These are phyloP conservation scores for Terfezia boudieri DNA, from an alignment of 495 filamentous ascomycete species.

Conservation along the genomic window DNA sequence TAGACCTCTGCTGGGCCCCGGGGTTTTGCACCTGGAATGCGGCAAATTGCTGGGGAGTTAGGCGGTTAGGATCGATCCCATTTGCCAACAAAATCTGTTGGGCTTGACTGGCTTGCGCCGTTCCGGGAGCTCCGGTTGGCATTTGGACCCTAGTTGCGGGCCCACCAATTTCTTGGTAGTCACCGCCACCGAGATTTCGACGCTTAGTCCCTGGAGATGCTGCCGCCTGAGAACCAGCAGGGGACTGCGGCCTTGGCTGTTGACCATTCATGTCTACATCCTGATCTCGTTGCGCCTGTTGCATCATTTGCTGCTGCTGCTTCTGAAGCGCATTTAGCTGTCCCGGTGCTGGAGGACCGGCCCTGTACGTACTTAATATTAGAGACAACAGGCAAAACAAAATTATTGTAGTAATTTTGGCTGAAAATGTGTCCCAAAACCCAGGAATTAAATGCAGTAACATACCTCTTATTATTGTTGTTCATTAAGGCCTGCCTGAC, in stretches of 20 bases:
- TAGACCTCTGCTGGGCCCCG: slow-evolving; percentile 48
- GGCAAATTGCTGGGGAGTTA: slow-evolving; percentile 58
- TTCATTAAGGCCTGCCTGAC: slow-evolving; percentile 59
- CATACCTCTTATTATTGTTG: slow-evolving; percentile 43
- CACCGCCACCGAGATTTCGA: slow-evolving; percentile 56
- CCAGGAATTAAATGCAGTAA: slow-evolving; percentile 7
- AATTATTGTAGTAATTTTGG: background rate
- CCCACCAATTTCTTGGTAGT: slow-evolving; percentile 46
- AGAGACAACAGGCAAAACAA: background rate
- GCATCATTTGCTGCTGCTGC: slow-evolving; percentile 35
- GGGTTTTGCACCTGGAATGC: slow-evolving; percentile 42
- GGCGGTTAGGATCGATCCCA: slow-evolving; percentile 49
- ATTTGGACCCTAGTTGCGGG: slow-evolving; percentile 54
- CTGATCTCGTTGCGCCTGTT: slow-evolving; percentile 56
- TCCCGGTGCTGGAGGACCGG: slow-evolving; percentile 26
- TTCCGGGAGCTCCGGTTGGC: slow-evolving; percentile 17
- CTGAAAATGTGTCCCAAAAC: background rate
- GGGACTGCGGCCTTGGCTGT: slow-evolving; percentile 50
- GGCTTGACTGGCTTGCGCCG: slow-evolving; percentile 10
- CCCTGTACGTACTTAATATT: background rate
- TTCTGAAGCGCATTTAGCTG: slow-evolving; percentile 47
- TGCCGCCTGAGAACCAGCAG: slow-evolving; percentile 62
- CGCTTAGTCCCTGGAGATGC: slow-evolving; percentile 72
- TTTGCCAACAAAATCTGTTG: slow-evolving; percentile 47
- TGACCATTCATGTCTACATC: slow-evolving; percentile 69